These are phyloP conservation scores for Erysiphe pulchra DNA, from an alignment of 2,329 filamentous ascomycete genomes.

Conservation along the genomic window DNA sequence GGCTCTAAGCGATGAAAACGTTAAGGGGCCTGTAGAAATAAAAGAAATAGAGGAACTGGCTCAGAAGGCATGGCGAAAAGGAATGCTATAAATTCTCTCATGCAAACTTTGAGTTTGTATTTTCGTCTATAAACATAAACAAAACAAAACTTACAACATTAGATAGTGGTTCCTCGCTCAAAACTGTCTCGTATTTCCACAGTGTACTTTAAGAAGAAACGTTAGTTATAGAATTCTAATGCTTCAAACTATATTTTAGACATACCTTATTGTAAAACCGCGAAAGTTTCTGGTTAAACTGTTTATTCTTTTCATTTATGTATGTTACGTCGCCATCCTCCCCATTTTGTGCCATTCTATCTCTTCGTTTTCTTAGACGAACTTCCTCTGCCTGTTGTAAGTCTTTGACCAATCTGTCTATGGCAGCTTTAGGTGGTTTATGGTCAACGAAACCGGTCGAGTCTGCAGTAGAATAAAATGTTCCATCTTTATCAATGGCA, in stretches of 20 bases:
- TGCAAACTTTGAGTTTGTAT: neutral
- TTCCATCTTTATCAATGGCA: conserved; percentile 73
- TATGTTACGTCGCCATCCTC: conserved; percentile 87
- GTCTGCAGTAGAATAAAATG: conserved; percentile 74
- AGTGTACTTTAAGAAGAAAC: conserved; percentile 37
- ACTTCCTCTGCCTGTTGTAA: conserved; percentile 71
- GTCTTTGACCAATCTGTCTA: conserved; percentile 71
- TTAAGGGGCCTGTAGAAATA: conserved; percentile 54
- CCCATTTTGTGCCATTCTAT: conserved; percentile 50
- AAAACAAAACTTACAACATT: conserved; percentile 2
- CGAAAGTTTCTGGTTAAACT: conserved; percentile 93
- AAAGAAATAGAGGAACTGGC: conserved; percentile 61
- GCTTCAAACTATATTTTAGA: neutral
- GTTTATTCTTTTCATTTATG: conserved; percentile 99
- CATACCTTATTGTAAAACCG: conserved; percentile 80
- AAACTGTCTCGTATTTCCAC: conserved; percentile 92
- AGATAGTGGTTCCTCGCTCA: conserved; percentile 91
- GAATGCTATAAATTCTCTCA: conserved; percentile 40
- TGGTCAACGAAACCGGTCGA: conserved; percentile 60
- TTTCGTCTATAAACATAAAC: neutral
- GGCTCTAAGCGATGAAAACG: conserved; percentile 46
- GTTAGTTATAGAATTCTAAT: neutral
- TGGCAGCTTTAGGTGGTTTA: conserved; percentile 62
- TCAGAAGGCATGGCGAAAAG: conserved; percentile 63
- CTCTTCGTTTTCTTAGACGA: conserved; percentile 61